Base-by-base conservation (phyloP, 768 basidiomycete species). In the Lactarius evosmus region DNA sequence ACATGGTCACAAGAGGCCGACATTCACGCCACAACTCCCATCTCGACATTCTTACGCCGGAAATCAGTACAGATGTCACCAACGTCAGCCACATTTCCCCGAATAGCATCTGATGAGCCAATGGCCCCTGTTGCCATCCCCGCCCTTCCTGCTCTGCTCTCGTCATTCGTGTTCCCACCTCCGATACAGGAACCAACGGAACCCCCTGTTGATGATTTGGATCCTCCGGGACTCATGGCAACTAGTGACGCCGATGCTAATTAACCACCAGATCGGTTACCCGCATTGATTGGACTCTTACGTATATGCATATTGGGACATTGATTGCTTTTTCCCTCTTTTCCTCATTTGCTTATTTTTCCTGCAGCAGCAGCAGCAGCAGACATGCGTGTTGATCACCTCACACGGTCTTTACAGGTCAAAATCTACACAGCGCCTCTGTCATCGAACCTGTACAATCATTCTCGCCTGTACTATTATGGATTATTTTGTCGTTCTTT, bases 31-130 rank as follows among this genome's bases (percentile, higher is more conserved):
- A 72, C 70, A 70, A 89, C 86, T 16, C 91, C 91, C 59, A 92
- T 93, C 60, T 93, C 91, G 30, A 81, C 83, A 41, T 92, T 88
- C 63, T 86, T 89, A 49, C 88, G 91, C 66, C 85, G 90, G 66
- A 89, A 85, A 75, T 89, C 89, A 1, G 89, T 90, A 32, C 84
- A 85, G 62, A 80, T 83, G 17, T 84, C 85, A 2, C 83, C 87
- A 14, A 82, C 82, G 12, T 89, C 70, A 62, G 59, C 80, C 74
- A 56, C 78, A 78, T 69, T 74, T 74, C 69, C 63, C 60, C 67
- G 63, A 54, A 68, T 36, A 58, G 70, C 53, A 65, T 64, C 52
- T 56, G 70, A 73, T 73, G 69, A 74, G 75, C 67, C 74, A 75
- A 71, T 77, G 78, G 64, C 74, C 69, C 85, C 85, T 16, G 80